These are phyloP conservation scores for Flaveria linearis DNA, from an alignment of 129 eudicot species.

Conservation along the genomic window DNA sequence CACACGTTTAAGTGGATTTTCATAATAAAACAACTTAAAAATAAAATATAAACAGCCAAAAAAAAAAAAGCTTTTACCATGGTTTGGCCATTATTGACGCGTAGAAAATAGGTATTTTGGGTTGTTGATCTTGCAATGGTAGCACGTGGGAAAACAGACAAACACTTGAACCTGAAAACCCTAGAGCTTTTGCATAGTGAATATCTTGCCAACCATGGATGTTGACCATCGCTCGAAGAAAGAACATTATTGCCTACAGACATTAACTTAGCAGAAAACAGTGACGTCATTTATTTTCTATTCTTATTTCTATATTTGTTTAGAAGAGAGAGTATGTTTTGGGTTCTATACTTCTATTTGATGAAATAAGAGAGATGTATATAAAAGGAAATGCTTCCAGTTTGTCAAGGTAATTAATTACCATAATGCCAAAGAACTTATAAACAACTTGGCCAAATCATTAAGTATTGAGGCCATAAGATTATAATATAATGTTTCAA, in stretches of 20 bases:
- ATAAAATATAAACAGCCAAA: neutral
- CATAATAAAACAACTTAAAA: neutral
- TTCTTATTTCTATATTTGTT: neutral
- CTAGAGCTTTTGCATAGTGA: constrained; percentile 23
- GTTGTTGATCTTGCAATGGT: constrained; percentile 13
- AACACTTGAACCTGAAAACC: neutral
- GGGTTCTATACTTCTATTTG: neutral
- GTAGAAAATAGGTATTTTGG: neutral
- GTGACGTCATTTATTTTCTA: neutral
- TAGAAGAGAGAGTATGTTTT: neutral
- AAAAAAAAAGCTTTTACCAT: neutral
- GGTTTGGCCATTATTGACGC: neutral
- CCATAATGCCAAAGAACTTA: no score
- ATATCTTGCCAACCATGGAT: constrained; percentile 4
- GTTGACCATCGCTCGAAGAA: constrained; percentile 10
- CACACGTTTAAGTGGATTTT: no score
- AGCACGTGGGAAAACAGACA: constrained; percentile 3
- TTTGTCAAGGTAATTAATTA: no score
- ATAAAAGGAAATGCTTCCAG: no score
- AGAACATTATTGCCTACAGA: neutral
- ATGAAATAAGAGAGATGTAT: neutral
- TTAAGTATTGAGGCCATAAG: neutral
- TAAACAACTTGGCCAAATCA: neutral
- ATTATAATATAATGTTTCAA: no score
- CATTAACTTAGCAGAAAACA: neutral